phyloP scores from a whole-genome alignment of 495 filamentous ascomycete genomes.

The Collariella sp. region DNA sequence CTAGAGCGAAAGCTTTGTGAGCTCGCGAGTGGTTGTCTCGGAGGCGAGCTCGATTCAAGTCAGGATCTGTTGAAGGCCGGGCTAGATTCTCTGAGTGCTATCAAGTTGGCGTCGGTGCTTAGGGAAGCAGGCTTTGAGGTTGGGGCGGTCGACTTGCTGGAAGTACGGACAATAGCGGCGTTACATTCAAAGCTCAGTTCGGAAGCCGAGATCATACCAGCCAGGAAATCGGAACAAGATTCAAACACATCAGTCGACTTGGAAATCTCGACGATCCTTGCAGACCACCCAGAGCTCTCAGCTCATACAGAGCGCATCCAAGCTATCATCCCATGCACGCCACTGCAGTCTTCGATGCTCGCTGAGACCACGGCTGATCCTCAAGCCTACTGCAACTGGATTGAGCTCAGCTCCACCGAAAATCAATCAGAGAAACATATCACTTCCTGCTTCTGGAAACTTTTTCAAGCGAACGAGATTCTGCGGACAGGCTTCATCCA shows the following conservation, averaged over 20 bases:
- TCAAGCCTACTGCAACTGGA: conserved; percentile 64
- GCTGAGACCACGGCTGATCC: conserved; percentile 50
- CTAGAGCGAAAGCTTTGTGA: conserved; percentile 41
- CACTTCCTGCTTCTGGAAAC: conserved; percentile 35
- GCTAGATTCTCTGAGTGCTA: conserved; percentile 65
- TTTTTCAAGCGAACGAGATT: conserved; percentile 52
- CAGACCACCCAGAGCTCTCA: conserved; percentile 1
- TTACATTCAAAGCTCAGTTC: neutral
- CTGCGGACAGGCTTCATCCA: conserved; percentile 61
- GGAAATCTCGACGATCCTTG: neutral
- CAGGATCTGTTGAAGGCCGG: conserved; percentile 47
- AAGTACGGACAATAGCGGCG: conserved; percentile 34
- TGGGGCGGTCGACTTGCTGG: conserved; percentile 49
- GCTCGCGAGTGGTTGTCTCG: conserved; percentile 41
- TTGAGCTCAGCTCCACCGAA: conserved; percentile 47
- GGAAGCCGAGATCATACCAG: neutral
- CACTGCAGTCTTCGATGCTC: conserved; percentile 71
- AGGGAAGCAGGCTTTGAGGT: conserved; percentile 43
- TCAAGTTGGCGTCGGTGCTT: conserved; percentile 54
- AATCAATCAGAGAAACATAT: conserved; percentile 26
- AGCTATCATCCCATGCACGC: conserved; percentile 52
- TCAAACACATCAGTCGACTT: neutral
- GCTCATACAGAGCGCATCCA: conserved; percentile 33
- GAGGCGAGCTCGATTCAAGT: conserved; percentile 26
- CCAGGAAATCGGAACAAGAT: neutral